Conservation (phyloP, 78 protist species). For the Dictyostelium capitatum region DNA sequence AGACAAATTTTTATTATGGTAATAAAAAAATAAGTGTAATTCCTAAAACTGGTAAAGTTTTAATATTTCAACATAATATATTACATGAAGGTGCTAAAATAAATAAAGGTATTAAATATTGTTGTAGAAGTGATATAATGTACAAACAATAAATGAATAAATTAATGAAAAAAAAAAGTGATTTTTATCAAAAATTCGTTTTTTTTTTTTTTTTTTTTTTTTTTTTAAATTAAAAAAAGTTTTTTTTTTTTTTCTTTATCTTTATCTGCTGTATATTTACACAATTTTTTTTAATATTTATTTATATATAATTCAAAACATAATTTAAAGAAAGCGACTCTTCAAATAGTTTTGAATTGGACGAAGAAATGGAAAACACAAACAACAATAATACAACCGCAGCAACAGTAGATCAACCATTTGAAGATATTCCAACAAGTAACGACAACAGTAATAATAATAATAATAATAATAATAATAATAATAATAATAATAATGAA, state of each 20-base stretch:
- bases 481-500: neutral
- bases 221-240: neutral
- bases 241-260: neutral
- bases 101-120: neutral
- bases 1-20: neutral
- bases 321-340: neutral
- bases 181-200: neutral
- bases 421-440: neutral
- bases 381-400: neutral
- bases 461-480: too few species aligned
- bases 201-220: conserved; percentile 12
- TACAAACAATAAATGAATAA: too few species aligned
- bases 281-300: too few species aligned
- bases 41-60: neutral
- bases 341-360: conserved; percentile 12
- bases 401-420: neutral
- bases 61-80: neutral
- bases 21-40: too few species aligned
- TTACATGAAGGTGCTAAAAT: neutral
- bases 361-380: conserved; percentile 11
- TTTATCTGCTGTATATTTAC: neutral
- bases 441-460: neutral
- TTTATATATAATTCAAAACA: too few species aligned
- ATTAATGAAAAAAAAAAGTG: neutral
- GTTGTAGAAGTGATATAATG: neutral